phyloP scores from a whole-genome alignment of 169 alveolate genomes.

The Eimeria praecox region DNA sequence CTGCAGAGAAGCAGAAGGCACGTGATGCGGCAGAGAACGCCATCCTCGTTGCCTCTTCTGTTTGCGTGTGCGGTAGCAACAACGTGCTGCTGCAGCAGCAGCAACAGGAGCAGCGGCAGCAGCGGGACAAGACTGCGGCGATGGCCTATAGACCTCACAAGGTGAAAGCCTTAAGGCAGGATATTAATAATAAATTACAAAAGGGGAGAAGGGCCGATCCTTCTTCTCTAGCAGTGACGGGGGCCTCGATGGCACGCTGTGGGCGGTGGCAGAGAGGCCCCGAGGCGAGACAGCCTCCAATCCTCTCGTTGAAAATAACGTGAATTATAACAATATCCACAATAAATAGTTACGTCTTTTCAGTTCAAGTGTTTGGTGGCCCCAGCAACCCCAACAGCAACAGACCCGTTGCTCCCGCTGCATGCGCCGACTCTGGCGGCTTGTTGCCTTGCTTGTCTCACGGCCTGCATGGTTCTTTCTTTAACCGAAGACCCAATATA shows the following conservation, averaged over 20 bases:
- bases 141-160: background rate
- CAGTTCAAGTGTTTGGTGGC: background rate
- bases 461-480: background rate
- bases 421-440: background rate
- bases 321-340: too few relatives aligned
- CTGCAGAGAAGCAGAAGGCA: slow-evolving; percentile 20
- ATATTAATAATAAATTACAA: background rate
- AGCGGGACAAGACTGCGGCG: background rate
- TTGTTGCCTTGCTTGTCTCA: background rate
- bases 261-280: background rate
- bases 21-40: slow-evolving; percentile 49
- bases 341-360: background rate
- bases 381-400: background rate
- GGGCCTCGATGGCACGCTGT: background rate
- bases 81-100: background rate
- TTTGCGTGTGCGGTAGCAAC: background rate
- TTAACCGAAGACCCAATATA: background rate
- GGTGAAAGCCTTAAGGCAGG: background rate
- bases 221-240: background rate
- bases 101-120: background rate
- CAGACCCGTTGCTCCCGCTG: background rate
- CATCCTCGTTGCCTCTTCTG: slow-evolving; percentile 15
- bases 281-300: background rate
- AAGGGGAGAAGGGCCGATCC: background rate
- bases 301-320: background rate